These are phyloP conservation scores for Podaxis carcinomalis DNA, from an alignment of 768 basidiomycete genomes.

Conservation along the genomic window DNA sequence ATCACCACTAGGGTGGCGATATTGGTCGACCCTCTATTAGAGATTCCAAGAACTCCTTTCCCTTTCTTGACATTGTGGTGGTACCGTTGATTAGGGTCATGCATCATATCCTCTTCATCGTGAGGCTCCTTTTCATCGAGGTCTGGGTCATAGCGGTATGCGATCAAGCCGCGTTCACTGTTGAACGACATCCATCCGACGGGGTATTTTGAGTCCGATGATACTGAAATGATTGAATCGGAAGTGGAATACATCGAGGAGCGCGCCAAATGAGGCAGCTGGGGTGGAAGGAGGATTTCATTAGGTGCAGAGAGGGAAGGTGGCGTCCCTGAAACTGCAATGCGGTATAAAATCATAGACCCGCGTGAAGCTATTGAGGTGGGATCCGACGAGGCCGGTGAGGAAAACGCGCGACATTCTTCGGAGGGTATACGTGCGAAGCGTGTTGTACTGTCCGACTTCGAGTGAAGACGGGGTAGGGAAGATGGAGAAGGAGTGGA, in stretches of 20 bases:
- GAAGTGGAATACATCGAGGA: slow-evolving; percentile 23
- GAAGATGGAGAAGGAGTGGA: background rate
- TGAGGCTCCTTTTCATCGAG: slow-evolving; percentile 30
- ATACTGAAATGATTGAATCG: slow-evolving; percentile 24
- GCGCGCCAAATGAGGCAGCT: slow-evolving; percentile 13
- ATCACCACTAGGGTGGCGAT: slow-evolving; percentile 60
- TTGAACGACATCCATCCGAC: background rate
- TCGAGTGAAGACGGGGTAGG: background rate
- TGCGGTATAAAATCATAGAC: slow-evolving; percentile 33
- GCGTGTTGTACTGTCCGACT: background rate
- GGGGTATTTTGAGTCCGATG: slow-evolving; percentile 29
- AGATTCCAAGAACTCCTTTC: background rate
- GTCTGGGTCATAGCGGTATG: slow-evolving; percentile 62
- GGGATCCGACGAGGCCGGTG: slow-evolving; percentile 13
- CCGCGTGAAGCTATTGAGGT: slow-evolving; percentile 16
- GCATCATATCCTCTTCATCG: slow-evolving; percentile 60
- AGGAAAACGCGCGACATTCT: slow-evolving; percentile 12
- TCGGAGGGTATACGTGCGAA: slow-evolving; percentile 8
- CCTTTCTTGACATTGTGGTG: background rate
- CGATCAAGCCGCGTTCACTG: slow-evolving; percentile 37
- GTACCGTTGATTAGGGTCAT: slow-evolving; percentile 34
- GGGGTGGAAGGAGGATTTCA: background rate
- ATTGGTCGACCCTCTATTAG: slow-evolving; percentile 41
- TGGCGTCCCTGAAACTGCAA: slow-evolving; percentile 16
- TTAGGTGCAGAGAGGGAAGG: background rate